phyloP scores from a whole-genome alignment of 2,329 filamentous ascomycete genomes.

The Monilinia aucupariae region DNA sequence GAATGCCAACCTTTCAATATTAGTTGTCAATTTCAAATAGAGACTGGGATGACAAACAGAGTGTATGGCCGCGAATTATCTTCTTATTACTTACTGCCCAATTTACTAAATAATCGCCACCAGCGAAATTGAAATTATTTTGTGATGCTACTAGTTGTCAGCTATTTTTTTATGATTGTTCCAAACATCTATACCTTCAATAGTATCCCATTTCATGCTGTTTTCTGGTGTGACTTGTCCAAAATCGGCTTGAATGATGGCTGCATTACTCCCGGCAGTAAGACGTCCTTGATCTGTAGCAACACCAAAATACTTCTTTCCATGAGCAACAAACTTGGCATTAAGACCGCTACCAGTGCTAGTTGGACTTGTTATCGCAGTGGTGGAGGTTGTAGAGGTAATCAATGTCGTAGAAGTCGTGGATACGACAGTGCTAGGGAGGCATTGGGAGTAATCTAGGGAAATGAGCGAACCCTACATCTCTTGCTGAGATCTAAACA shows the following conservation, averaged over 20 bases:
- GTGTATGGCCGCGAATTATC: conserved; percentile 59
- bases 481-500: background rate
- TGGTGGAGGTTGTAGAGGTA: conserved; percentile 11
- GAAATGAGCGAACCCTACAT: background rate
- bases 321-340: conserved; percentile 52
- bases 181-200: conserved; percentile 37
- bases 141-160: conserved; percentile 29
- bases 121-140: conserved; percentile 49
- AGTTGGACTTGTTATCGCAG: conserved; percentile 3
- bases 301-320: conserved; percentile 61
- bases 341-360: conserved; percentile 35
- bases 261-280: conserved; percentile 43
- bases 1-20: conserved; percentile 51
- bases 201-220: conserved; percentile 63
- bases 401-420: conserved; percentile 14
- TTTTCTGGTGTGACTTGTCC: conserved; percentile 63
- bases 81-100: conserved; percentile 53
- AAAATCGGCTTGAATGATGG: conserved; percentile 55
- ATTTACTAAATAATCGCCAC: conserved; percentile 55
- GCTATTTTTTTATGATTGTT: background rate
- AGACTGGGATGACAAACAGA: conserved; percentile 43
- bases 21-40: conserved; percentile 52
- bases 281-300: conserved; percentile 51
- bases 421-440: conserved; percentile 17
- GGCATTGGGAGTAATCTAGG: conserved; percentile 28